Percentiles rank a stretch among this genome's conserved stretches.
phyloP scores from a whole-genome alignment of 345 rosid species.

The Rubroshorea leprosula region DNA sequence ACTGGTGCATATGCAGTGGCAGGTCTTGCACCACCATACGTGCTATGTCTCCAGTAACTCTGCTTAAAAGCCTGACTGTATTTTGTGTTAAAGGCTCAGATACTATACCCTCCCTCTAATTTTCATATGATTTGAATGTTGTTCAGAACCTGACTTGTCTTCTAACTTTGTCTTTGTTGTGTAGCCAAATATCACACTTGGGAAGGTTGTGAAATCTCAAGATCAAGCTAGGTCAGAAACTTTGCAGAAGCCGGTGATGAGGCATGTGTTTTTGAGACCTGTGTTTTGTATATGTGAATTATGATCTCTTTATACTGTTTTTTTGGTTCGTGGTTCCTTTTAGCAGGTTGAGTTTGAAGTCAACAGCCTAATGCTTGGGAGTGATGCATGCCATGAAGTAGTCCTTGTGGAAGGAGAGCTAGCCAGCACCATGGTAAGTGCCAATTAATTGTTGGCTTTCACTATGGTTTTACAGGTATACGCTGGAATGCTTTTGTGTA shows the following conservation, averaged over 20 bases:
- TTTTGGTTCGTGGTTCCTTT: slow-evolving; percentile 17
- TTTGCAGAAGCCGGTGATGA: slow-evolving; percentile 49
- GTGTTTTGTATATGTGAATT: slow-evolving; percentile 18
- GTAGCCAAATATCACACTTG: slow-evolving; percentile 33
- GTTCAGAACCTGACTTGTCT: slow-evolving; percentile 16
- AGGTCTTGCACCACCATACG: slow-evolving; percentile 60
- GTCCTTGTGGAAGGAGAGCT: slow-evolving; percentile 3
- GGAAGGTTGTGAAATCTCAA: slow-evolving; percentile 34
- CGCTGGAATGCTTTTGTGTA: neutral
- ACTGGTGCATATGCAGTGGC: slow-evolving; percentile 70
- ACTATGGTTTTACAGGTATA: slow-evolving; percentile 18
- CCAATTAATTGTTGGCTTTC: slow-evolving; percentile 15
- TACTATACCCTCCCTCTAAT: slow-evolving; percentile 16
- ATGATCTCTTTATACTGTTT: slow-evolving; percentile 31
- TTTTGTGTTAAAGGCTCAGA: slow-evolving; percentile 29
- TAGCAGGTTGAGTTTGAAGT: slow-evolving; percentile 35
- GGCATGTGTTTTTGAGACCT: slow-evolving; percentile 52
- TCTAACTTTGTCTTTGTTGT: slow-evolving; percentile 13
- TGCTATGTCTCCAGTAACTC: slow-evolving; percentile 48
- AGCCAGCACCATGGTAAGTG: slow-evolving; percentile 20
- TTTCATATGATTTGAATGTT: neutral
- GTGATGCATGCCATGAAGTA: slow-evolving; percentile 3
- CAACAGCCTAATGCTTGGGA: slow-evolving; percentile 20
- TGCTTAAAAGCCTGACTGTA: slow-evolving; percentile 37
- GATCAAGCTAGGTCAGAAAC: slow-evolving; percentile 70